Evolutionary conservation across 768 basidiomycete species (phyloP).

Genomic region (Panaeolus papilionaceus): DNA sequence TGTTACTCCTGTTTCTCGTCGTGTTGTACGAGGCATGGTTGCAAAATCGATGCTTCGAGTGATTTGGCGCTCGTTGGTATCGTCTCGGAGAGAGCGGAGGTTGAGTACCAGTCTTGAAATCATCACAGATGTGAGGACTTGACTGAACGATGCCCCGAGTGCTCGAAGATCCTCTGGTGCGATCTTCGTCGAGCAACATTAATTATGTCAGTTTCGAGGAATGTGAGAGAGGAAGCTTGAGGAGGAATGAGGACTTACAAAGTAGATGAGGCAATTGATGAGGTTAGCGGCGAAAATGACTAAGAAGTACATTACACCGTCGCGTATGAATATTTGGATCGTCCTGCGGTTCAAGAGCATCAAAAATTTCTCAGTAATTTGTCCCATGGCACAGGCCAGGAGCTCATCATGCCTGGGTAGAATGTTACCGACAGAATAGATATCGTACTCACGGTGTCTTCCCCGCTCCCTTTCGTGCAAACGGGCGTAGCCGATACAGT

Average conservation of each 20-base stretch:
- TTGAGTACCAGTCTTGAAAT: constrained; percentile 37
- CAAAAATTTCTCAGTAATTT: background rate
- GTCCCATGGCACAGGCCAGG: background rate
- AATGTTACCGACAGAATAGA: background rate
- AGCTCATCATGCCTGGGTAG: background rate
- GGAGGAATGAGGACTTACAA: constrained; percentile 26
- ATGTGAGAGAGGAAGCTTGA: background rate
- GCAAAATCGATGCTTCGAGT: background rate
- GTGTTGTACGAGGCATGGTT: background rate
- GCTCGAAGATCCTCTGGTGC: constrained; percentile 32
- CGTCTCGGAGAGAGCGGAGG: constrained; percentile 27
- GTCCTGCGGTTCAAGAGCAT: constrained; percentile 20
- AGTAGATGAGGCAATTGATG: constrained; percentile 33
- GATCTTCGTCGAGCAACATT: constrained; percentile 19
- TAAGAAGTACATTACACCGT: constrained; percentile 36
- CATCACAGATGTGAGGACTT: constrained; percentile 33
- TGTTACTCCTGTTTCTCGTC: background rate
- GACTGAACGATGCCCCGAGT: constrained; percentile 36
- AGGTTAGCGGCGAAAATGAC: constrained; percentile 34
- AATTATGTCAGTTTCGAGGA: background rate
- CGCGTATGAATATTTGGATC: constrained; percentile 32
- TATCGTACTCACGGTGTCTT: constrained; percentile 23
- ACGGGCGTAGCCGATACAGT: constrained; percentile 24
- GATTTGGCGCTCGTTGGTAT: background rate
- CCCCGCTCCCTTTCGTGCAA: constrained; percentile 13